Conservation (phyloP, 2,329 filamentous ascomycete species). For the Fusarium nodosum region DNA sequence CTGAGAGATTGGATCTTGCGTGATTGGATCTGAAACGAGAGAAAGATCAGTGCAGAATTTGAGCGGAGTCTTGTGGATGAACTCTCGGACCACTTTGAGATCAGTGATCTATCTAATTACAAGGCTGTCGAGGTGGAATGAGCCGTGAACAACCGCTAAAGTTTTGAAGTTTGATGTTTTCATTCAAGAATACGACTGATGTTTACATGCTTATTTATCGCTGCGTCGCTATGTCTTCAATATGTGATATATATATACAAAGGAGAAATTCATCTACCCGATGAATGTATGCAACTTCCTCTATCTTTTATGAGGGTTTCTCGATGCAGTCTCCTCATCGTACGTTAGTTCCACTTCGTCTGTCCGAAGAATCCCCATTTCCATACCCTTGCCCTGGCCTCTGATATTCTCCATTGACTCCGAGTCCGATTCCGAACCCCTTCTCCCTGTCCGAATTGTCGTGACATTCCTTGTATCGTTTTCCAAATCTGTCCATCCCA, state of each 20-base stretch:
- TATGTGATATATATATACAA: not conserved
- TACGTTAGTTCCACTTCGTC: constrained; percentile 26
- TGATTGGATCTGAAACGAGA: not conserved
- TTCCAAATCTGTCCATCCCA: constrained; percentile 32
- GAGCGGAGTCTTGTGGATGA: not conserved
- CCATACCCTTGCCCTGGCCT: constrained; percentile 14
- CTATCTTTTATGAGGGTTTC: not conserved
- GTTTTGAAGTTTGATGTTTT: not conserved
- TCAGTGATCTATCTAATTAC: not conserved
- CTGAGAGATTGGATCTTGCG: not conserved
- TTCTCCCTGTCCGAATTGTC: not conserved
- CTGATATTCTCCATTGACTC: constrained; percentile 32
- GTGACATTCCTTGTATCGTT: constrained; percentile 15
- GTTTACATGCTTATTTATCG: too few relatives aligned
- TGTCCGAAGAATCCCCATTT: constrained; percentile 22
- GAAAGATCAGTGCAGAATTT: not conserved
- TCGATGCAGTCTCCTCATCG: not conserved
- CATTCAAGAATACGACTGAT: not conserved
- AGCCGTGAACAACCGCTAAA: not conserved
- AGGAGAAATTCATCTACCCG: not conserved
- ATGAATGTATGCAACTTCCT: not conserved
- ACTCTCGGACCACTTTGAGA: not conserved
- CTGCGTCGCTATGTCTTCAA: too few relatives aligned
- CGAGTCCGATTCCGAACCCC: not conserved
- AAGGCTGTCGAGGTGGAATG: not conserved